These are phyloP conservation scores for Persicaria maculosa DNA, from an alignment of 148 eudicot genomes.

Conservation along the genomic window DNA sequence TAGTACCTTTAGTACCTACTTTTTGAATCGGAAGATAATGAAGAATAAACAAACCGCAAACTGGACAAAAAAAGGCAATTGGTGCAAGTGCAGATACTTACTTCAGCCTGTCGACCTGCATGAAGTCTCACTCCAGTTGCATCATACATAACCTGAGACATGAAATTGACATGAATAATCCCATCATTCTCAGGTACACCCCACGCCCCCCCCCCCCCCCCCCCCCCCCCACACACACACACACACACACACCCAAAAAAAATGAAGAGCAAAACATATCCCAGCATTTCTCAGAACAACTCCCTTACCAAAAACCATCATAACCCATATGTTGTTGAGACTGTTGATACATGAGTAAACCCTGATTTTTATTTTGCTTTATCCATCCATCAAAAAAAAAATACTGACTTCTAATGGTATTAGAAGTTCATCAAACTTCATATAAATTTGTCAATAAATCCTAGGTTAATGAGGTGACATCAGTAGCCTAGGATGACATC, in stretches of 20 bases:
- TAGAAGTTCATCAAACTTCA: not conserved
- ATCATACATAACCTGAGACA: slow-evolving; percentile 73
- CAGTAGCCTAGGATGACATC: too few species aligned
- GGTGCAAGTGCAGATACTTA: slow-evolving; percentile 26
- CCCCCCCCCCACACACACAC: too few species aligned
- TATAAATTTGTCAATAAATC: not conserved
- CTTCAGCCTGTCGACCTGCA: slow-evolving; percentile 95
- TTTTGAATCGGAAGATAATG: not conserved
- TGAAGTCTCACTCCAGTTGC: slow-evolving; percentile 82
- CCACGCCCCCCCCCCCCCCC: too few species aligned
- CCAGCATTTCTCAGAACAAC: not conserved
- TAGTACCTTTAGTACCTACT: not conserved
- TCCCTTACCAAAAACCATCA: too few species aligned
- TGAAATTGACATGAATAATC: not conserved
- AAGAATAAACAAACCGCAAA: not conserved
- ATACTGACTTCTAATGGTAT: not conserved
- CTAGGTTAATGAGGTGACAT: not conserved
- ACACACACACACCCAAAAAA: too few species aligned
- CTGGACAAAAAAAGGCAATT: slow-evolving; percentile 4
- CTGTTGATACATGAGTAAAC: too few species aligned
- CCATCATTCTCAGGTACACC: not conserved
- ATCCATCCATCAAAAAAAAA: not conserved
- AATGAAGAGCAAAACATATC: not conserved
- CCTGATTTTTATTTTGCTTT: not conserved
- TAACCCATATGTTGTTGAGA: too few species aligned